Evolutionary conservation across 2,329 filamentous ascomycete genomes (phyloP).

Genomic region (Bertia moriformis): DNA sequence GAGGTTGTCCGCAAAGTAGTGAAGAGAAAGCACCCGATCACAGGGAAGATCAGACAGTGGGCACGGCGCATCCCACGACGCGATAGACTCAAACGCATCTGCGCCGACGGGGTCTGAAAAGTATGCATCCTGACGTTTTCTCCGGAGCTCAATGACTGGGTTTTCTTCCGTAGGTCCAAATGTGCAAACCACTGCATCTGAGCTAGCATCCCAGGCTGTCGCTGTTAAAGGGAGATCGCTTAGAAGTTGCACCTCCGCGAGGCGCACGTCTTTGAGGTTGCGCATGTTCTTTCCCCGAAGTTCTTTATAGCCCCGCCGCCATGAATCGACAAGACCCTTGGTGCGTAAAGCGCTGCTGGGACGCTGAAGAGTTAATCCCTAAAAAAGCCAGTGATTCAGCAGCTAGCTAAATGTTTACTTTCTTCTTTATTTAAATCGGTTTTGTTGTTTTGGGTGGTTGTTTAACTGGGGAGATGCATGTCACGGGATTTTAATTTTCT

Average conservation of each 20-base stretch:
- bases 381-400: too few relatives aligned
- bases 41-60: conserved; percentile 60
- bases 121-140: conserved; percentile 27
- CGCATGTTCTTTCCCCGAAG: conserved; percentile 45
- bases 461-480: too few relatives aligned
- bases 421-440: too few relatives aligned
- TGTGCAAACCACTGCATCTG: conserved; percentile 66
- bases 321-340: background rate
- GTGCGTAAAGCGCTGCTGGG: too few relatives aligned
- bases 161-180: conserved; percentile 65
- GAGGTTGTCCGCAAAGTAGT: conserved; percentile 70
- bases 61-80: conserved; percentile 79
- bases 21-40: conserved; percentile 65
- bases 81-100: conserved; percentile 29
- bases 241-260: conserved; percentile 47
- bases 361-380: too few relatives aligned
- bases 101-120: conserved; percentile 19
- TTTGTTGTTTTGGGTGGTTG: too few relatives aligned
- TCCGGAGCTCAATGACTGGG: conserved; percentile 58
- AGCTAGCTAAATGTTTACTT: too few relatives aligned
- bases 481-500: background rate
- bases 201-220: conserved; percentile 71
- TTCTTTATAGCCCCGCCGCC: conserved; percentile 1
- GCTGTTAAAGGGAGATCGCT: conserved; percentile 53
- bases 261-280: conserved; percentile 69